phyloP scores from a whole-genome alignment of 176 grass and related monocot genomes.

The Eleusine coracana region DNA sequence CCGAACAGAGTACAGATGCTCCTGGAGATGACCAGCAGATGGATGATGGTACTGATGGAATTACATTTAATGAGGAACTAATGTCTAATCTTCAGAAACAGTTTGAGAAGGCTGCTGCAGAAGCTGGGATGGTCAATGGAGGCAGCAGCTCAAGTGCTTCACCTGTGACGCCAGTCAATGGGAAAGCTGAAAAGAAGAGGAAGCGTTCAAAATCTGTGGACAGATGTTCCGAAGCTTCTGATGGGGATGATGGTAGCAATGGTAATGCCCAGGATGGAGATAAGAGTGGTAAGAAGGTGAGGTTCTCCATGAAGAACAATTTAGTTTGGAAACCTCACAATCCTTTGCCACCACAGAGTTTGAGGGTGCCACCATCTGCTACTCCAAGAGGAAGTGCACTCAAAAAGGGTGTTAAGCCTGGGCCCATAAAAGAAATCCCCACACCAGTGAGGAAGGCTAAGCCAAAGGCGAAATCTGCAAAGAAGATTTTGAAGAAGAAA shows the following conservation, averaged over 20 bases:
- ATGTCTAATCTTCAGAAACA: conserved; percentile 95
- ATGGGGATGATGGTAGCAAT: conserved; percentile 28
- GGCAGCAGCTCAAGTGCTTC: conserved; percentile 25
- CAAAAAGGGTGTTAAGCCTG: conserved; percentile 86
- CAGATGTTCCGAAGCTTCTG: conserved; percentile 31
- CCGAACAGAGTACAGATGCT: conserved; percentile 34
- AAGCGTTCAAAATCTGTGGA: conserved; percentile 54
- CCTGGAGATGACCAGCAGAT: conserved; percentile 48
- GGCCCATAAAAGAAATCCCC: conserved; percentile 71
- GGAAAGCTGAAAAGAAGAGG: conserved; percentile 66
- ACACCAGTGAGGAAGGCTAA: conserved; percentile 58
- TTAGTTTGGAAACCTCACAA: conserved; percentile 87
- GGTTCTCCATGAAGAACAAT: conserved; percentile 95
- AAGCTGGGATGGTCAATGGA: conserved; percentile 69
- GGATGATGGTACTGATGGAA: conserved; percentile 43
- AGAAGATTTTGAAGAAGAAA: conserved; percentile 78
- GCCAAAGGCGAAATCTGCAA: conserved; percentile 69
- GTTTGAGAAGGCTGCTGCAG: conserved; percentile 82
- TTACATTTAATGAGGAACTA: conserved; percentile 65
- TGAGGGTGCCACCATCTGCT: conserved; percentile 86
- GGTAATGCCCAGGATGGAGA: conserved; percentile 42
- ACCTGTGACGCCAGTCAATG: conserved; percentile 37
- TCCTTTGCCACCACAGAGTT: conserved; percentile 79
- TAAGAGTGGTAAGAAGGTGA: conserved; percentile 78
- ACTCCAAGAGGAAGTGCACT: conserved; percentile 94